These are phyloP conservation scores for Scolecobasidium constrictum DNA, from an alignment of 2,329 filamentous ascomycete genomes.

Conservation along the genomic window DNA sequence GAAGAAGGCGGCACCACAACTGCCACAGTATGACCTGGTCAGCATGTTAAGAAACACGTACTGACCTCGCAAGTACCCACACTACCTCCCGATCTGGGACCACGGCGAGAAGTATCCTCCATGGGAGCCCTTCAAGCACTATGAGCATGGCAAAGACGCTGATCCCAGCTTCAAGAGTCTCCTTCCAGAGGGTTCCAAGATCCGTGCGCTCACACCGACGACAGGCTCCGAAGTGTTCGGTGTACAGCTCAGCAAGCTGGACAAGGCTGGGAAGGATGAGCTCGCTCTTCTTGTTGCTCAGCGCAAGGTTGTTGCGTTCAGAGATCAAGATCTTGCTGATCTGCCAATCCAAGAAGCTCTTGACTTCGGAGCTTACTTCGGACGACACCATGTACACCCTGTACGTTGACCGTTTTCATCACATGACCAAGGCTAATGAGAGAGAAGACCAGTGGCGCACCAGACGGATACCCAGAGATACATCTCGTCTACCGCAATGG, in stretches of 20 bases:
- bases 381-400: constrained; percentile 74
- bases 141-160: constrained; percentile 66
- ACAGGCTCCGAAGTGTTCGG: constrained; percentile 64
- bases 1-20: constrained; percentile 6
- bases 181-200: constrained; percentile 37
- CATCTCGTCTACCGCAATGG: constrained; percentile 69
- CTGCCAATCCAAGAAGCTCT: constrained; percentile 60
- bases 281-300: constrained; percentile 64
- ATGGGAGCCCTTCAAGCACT: constrained; percentile 58
- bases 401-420: too few relatives aligned
- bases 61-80: constrained; percentile 44
- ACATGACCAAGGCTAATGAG: too few relatives aligned
- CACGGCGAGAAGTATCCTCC: constrained; percentile 53
- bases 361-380: constrained; percentile 64
- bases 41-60: neutral
- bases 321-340: constrained; percentile 55
- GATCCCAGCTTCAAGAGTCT: constrained; percentile 60
- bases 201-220: constrained; percentile 56
- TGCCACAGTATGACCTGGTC: constrained; percentile 3
- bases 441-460: constrained; percentile 64
- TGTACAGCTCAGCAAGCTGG: constrained; percentile 60
- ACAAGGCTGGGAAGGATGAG: constrained; percentile 60
- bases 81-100: constrained; percentile 66
- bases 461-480: constrained; percentile 61
- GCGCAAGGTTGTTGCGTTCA: constrained; percentile 69